Evolutionary conservation across 495 filamentous ascomycete species (phyloP).

Genomic region (Daldinia vernicosa): DNA sequence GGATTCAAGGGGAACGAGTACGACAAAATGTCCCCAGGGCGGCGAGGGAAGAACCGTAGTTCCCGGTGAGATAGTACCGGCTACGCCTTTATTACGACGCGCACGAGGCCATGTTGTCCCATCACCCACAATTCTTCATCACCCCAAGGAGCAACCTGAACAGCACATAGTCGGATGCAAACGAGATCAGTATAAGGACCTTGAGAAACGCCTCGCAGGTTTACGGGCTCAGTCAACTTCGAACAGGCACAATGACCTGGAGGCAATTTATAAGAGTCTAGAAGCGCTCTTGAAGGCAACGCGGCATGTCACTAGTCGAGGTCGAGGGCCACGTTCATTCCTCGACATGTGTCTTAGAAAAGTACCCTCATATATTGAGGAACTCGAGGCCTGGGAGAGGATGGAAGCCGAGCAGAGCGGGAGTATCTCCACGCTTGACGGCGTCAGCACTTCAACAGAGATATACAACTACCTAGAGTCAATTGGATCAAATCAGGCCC

Average conservation of each 20-base stretch:
- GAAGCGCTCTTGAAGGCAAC: slow-evolving; percentile 61
- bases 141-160: not conserved
- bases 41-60: slow-evolving; percentile 3
- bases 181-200: slow-evolving; percentile 29
- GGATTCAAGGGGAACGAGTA: not conserved
- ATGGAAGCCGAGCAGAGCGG: slow-evolving; percentile 61
- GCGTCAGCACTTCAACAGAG: slow-evolving; percentile 51
- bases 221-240: slow-evolving; percentile 26
- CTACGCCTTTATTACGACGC: slow-evolving; percentile 42
- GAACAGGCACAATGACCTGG: slow-evolving; percentile 35
- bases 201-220: slow-evolving; percentile 35
- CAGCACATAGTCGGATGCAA: not conserved
- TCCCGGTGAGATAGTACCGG: slow-evolving; percentile 40
- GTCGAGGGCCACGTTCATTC: slow-evolving; percentile 63
- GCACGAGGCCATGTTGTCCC: slow-evolving; percentile 35
- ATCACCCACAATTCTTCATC: slow-evolving; percentile 18
- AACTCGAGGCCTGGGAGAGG: slow-evolving; percentile 63
- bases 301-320: slow-evolving; percentile 31
- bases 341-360: slow-evolving; percentile 71
- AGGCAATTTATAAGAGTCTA: slow-evolving; percentile 58
- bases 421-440: slow-evolving; percentile 50
- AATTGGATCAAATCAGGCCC: slow-evolving; percentile 57
- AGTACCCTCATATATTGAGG: slow-evolving; percentile 69
- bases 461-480: slow-evolving; percentile 75
- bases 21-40: slow-evolving; percentile 2